Percentiles rank a stretch among this genome's conserved stretches.
These are phyloP conservation scores for Macrolepiota fuliginosa DNA, from an alignment of 768 basidiomycete genomes.

Conservation along the genomic window DNA sequence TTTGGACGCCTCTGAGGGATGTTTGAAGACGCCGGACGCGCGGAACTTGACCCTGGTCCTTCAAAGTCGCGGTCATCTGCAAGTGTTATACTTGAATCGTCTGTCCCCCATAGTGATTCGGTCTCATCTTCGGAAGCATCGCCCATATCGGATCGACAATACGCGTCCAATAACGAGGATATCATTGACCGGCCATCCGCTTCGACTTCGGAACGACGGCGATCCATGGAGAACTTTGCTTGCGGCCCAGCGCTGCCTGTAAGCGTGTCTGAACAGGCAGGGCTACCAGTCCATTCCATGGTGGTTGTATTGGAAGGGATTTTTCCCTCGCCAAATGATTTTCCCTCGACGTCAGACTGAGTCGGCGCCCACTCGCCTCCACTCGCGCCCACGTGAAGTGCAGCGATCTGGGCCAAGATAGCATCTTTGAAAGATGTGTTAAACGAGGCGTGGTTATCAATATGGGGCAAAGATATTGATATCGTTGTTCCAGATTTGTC, in stretches of 20 bases:
- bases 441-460: background rate
- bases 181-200: constrained; percentile 4
- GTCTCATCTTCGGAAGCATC: background rate
- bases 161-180: constrained; percentile 7
- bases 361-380: background rate
- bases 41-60: background rate
- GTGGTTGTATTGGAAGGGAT: background rate
- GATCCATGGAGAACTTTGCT: background rate
- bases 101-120: background rate
- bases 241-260: background rate
- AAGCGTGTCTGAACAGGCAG: background rate
- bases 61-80: background rate
- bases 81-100: background rate
- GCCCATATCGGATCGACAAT: constrained; percentile 5
- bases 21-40: background rate
- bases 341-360: background rate
- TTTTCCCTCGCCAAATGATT: background rate
- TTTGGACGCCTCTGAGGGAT: constrained; percentile 1
- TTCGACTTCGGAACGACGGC: background rate
- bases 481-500: background rate
- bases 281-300: background rate
- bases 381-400: background rate
- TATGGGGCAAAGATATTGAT: background rate
- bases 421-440: background rate
- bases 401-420: background rate